Evolutionary conservation across 306 rosid genomes (phyloP), one percentile per base, ranked within the genome.

Genomic region (Oemleria cerasiformis): DNA sequence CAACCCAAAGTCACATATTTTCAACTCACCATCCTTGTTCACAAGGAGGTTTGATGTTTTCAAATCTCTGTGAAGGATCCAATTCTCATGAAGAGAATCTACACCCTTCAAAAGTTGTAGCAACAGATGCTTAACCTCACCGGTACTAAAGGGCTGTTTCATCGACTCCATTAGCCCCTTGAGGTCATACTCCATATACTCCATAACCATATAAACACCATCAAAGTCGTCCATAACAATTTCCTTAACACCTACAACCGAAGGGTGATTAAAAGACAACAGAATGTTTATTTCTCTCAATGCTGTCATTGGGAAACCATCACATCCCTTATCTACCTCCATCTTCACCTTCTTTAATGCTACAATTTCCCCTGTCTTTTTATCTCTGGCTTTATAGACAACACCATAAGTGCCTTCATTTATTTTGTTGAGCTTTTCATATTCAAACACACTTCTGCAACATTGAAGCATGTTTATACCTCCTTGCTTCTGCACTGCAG

Each of bases 261-360:
- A 89, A 63, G 96, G 92, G 67, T 95, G 97, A 67, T 86, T 75
- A 51, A 85, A 77, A n/a, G 97, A 86, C 67, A 86, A 80, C 55
- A 95, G 97, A 82, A 95, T 91, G 82, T 95, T 91, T 42, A 95
- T 88, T 84, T 95, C 99, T 79, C 99, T 91, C 88, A 95, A 77
- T 19, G 99, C 68, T 3, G 99, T 78, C 70, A 89, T 12, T 0
- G 99, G 99, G 78, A 95, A 95, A 25, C 99, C 99, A 66, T 86
- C 85, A 70, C 65, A 65, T 41, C 68, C 92, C 83, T 81, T 84
- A 21, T 81, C 83, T 13, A 84, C 72, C 51, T 87, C 86, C 96
- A 89, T 95, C 86, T 95, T 95, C 77, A 95, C 96, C 90, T 95
- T 95, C 86, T 95, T 95, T 34, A 95, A 73, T 19, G 97, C 99